phyloP scores from a whole-genome alignment of 306 rosid genomes.

The Lupinus albus region DNA sequence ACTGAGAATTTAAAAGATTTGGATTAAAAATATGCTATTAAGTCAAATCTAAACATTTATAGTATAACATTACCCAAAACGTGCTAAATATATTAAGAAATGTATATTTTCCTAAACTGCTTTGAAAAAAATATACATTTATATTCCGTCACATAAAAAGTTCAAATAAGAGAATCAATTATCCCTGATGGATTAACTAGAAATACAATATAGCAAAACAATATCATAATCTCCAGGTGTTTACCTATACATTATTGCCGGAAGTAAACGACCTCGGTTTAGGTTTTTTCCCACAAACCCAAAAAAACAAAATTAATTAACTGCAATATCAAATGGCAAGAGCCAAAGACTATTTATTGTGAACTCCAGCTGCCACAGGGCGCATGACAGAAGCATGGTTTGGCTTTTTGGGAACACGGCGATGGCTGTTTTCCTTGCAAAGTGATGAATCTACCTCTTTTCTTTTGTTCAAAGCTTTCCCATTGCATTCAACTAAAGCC shows the following conservation, averaged over 20 bases:
- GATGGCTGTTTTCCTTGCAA: conserved; percentile 48
- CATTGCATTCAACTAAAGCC: conserved; percentile 21
- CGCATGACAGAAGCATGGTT: conserved; percentile 47
- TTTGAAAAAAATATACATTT: too few species aligned
- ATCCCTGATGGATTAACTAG: too few species aligned
- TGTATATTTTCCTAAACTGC: too few species aligned
- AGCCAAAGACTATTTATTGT: conserved; percentile 38
- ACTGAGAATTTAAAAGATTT: too few species aligned
- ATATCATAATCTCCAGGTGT: background rate
- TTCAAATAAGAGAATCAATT: too few species aligned
- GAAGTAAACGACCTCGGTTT: background rate
- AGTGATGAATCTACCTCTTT: conserved; percentile 48
- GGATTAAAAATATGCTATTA: too few species aligned
- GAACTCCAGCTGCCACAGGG: conserved; percentile 49
- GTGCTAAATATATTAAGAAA: too few species aligned
- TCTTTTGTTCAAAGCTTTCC: conserved; percentile 52
- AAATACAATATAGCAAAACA: too few species aligned
- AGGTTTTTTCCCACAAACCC: conserved; percentile 12
- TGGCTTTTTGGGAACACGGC: conserved; percentile 48
- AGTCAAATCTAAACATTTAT: too few species aligned
- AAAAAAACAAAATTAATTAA: background rate
- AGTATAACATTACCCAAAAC: too few species aligned
- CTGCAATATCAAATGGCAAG: conserved; percentile 33
- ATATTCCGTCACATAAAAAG: too few species aligned
- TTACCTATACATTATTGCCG: conserved; percentile 46